A percentile compares a stretch with the other conserved stretches of the same genome.
Evolutionary conservation across 257 asterid genomes (phyloP).

Genomic region (Nicotiana undulata): DNA sequence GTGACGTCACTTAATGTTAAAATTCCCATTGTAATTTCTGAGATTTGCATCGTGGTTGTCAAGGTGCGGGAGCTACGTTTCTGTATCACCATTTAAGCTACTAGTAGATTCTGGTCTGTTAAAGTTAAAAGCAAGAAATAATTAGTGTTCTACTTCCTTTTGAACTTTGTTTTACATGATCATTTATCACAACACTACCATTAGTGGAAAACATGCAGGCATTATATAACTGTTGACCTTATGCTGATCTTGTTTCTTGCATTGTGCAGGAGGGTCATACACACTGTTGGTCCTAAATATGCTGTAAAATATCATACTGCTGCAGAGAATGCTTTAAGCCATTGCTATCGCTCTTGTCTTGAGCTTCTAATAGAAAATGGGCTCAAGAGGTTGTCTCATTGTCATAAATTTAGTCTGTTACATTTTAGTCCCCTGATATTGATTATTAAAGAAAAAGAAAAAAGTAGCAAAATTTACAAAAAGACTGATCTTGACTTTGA

Average conservation of each 20-base stretch:
- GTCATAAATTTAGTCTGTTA: conserved; percentile 3
- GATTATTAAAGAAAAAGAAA: background rate
- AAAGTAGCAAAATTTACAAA: background rate
- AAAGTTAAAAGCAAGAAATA: background rate
- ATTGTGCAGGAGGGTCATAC: conserved; percentile 81
- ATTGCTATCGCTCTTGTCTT: conserved; percentile 65
- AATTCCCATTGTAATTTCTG: background rate
- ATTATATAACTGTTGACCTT: background rate
- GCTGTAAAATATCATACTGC: conserved; percentile 96
- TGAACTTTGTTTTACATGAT: background rate
- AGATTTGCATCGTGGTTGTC: background rate
- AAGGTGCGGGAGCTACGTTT: background rate
- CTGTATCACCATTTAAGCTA: background rate
- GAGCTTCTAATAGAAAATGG: conserved; percentile 44
- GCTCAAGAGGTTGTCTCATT: conserved; percentile 50
- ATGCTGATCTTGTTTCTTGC: conserved; percentile 9
- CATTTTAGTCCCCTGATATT: background rate
- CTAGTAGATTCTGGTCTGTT: background rate
- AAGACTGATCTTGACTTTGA: conserved; percentile 2
- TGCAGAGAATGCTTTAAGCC: conserved; percentile 96
- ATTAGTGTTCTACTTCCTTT: background rate
- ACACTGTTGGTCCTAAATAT: conserved; percentile 98
- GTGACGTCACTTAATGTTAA: background rate
- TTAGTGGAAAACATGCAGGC: background rate
- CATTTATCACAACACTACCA: background rate